Evolutionary conservation across 805 yeast species (phyloP), one percentile per base, ranked within the genome.

Genomic region (Yarrowia yakushimensis): DNA sequence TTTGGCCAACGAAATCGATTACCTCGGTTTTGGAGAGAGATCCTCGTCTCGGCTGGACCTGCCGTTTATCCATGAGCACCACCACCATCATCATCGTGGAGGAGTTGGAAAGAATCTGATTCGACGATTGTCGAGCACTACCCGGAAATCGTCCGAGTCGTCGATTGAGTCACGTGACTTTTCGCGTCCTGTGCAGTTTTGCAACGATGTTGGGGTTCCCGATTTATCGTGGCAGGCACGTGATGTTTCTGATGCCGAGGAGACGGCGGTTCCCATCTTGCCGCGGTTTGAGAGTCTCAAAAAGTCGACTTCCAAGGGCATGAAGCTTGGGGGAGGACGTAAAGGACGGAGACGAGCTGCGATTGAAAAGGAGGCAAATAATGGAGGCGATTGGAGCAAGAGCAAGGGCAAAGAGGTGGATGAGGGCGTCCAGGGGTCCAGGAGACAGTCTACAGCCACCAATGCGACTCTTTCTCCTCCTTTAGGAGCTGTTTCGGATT

Each of bases 161-260:
- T 34, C 43, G 13, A 39, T 52, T 8, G 59, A 36, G 12, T 52
- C 59, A 15, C 59, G 59, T 13, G 59, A 52, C 33, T 52, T 52
- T 36, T 52, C 59, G 7, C 59, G 59, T 11, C 59, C 59, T 12
- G 59, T 52, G 17, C 59, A 52, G 37, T 52, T 34, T 20, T 39
- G 43, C 20, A 41, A 55, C 37, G 48, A 55, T 3, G 30, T 20
- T 2, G 61, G 61, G 3, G 39, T 55, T 15, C 61, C 61, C 3
- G 61, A 55, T 5, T 33, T 43, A 3, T 34, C 59, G 25, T 36
- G 43, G 43, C 31, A 52, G 33, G 5, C 33, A 12, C 43, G 36
- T 15, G 59, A 52, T 2, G 43, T 52, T 12, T 52, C 59, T 3
- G 59, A 52, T 15, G 43, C 59, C 4, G 59, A 52, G 33, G 59